Evolutionary conservation across 2,329 filamentous ascomycete species (phyloP).

Genomic region (Chaetomium strumarium): DNA sequence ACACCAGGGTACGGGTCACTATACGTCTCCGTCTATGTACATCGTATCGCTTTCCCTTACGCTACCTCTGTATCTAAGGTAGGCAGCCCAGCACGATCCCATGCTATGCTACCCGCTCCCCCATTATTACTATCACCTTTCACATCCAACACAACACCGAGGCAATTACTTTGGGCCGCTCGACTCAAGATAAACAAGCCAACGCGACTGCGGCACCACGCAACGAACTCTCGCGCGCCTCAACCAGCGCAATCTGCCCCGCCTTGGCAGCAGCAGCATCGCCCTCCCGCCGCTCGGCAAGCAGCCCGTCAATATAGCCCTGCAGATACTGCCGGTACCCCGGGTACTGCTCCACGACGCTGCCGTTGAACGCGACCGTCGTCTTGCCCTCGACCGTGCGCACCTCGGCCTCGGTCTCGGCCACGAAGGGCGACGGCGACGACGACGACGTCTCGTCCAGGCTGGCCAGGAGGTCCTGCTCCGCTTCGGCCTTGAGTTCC

Average conservation of each 20-base stretch:
- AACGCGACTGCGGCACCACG: conserved; percentile 69
- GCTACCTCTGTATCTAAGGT: too few relatives aligned
- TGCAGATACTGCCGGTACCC: conserved; percentile 59
- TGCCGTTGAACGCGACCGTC: conserved; percentile 71
- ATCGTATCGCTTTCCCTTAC: too few relatives aligned
- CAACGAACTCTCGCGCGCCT: conserved; percentile 68
- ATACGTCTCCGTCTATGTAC: too few relatives aligned
- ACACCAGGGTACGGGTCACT: too few relatives aligned
- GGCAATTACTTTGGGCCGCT: too few relatives aligned
- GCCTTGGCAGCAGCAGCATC: conserved; percentile 6
- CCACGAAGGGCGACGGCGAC: conserved; percentile 26
- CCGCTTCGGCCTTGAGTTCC: conserved; percentile 46
- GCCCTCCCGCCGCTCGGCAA: conserved; percentile 34
- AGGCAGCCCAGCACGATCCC: too few relatives aligned
- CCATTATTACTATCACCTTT: too few relatives aligned
- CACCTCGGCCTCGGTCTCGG: conserved; percentile 44
- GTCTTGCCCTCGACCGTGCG: conserved; percentile 34
- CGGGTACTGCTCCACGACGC: conserved; percentile 74
- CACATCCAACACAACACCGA: too few relatives aligned
- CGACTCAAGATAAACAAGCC: conserved; percentile 35
- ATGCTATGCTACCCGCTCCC: too few relatives aligned
- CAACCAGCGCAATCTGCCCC: conserved; percentile 52
- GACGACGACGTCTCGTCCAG: conserved; percentile 1
- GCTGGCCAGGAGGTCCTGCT: conserved; percentile 38
- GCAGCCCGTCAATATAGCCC: conserved; percentile 54